A percentile compares a stretch with the other conserved stretches of the same genome.
Conservation (phyloP, 345 rosid genomes). For the Rubroshorea leprosula region DNA sequence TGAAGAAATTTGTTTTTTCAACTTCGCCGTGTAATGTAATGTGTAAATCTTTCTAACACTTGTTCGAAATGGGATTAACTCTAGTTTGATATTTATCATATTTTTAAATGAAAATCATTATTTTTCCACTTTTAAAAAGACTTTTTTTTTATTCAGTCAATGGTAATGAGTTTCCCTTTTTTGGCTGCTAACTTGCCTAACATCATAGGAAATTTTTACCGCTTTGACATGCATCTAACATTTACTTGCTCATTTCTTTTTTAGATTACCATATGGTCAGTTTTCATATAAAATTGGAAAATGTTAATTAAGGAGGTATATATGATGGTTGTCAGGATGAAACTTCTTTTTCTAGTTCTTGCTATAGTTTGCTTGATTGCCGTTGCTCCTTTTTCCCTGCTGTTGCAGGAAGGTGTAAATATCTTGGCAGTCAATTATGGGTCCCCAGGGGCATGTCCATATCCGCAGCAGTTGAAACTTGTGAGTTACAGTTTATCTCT, state of each 20-base stretch:
- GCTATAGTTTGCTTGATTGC: background rate
- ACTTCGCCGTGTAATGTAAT: background rate
- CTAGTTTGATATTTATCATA: too few species aligned
- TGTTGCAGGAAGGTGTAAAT: conserved; percentile 66
- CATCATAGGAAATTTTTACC: background rate
- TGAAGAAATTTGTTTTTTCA: background rate
- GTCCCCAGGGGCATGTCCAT: conserved; percentile 69
- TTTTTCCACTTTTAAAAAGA: too few species aligned
- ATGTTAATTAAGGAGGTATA: background rate
- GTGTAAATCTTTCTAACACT: too few species aligned
- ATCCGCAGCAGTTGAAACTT: conserved; percentile 65
- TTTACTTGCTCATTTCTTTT: background rate
- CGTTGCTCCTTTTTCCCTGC: background rate
- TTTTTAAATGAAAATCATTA: too few species aligned
- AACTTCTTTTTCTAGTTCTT: background rate
- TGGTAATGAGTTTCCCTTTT: too few species aligned
- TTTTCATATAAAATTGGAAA: background rate
- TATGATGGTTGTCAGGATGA: background rate
- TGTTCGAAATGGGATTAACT: too few species aligned
- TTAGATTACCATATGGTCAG: background rate
- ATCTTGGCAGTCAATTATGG: conserved; percentile 83
- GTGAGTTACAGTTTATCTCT: conserved; percentile 40
- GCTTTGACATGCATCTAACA: background rate
- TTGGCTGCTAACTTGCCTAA: background rate
- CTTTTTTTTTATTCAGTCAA: too few species aligned